Conservation (phyloP, 768 basidiomycete genomes). For the Chlorophyllum brunneum region DNA sequence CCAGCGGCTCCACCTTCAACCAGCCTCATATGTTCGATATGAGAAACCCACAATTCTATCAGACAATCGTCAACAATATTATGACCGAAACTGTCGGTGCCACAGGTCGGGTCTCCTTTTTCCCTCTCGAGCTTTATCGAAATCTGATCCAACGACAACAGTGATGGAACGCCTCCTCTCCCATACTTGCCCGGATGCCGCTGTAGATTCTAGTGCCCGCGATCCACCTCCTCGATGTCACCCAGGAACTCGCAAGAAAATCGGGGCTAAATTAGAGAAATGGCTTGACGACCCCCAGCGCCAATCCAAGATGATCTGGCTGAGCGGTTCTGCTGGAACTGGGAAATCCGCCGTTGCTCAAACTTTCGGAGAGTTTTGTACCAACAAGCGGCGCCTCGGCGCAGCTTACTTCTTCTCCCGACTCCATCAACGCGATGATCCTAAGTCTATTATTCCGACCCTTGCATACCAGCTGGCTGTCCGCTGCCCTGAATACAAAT, state of each 20-base stretch:
- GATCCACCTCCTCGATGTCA: conserved; percentile 4
- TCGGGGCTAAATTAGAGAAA: not conserved
- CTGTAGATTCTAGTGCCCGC: not conserved
- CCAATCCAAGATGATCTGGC: conserved; percentile 7
- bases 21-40: not conserved
- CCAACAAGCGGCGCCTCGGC: not conserved
- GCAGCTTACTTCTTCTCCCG: conserved; percentile 11
- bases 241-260: not conserved
- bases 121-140: not conserved
- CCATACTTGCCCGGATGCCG: not conserved
- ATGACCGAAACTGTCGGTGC: not conserved
- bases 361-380: conserved; percentile 6
- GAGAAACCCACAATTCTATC: not conserved
- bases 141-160: no score
- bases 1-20: no score
- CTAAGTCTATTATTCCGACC: not conserved
- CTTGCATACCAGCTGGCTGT: conserved; percentile 8
- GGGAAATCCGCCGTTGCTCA: conserved; percentile 13
- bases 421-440: not conserved
- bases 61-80: not conserved
- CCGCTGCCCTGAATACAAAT: not conserved
- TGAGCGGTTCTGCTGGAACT: conserved; percentile 7
- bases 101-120: not conserved
- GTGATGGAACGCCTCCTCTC: not conserved
- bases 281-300: conserved; percentile 2